These are phyloP conservation scores for Paramecium caudatum DNA, from an alignment of 73 alveolate genomes.

Conservation along the genomic window DNA sequence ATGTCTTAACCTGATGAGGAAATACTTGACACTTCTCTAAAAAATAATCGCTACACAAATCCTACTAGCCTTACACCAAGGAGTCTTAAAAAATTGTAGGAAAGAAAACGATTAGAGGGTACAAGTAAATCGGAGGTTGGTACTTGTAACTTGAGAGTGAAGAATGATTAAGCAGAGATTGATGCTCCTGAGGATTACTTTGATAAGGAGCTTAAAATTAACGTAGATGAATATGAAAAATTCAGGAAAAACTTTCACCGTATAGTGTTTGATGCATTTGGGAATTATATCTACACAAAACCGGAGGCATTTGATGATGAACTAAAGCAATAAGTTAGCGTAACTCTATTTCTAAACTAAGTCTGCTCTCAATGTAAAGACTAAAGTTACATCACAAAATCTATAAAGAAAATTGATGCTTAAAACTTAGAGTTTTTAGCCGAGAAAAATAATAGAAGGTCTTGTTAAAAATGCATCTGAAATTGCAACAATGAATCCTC, in stretches of 20 bases:
- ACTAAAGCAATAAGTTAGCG: not conserved
- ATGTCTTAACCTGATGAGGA: conserved; percentile 48
- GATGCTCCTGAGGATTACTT: conserved; percentile 67
- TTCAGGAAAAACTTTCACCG: conserved; percentile 63
- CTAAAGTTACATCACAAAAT: not conserved
- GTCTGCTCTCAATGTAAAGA: conserved; percentile 1
- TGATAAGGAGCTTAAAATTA: conserved; percentile 14
- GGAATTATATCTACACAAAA: conserved; percentile 25
- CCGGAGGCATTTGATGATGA: conserved; percentile 19
- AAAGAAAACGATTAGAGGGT: conserved; percentile 26
- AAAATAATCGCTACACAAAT: conserved; percentile 12
- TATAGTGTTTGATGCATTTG: conserved; percentile 60
- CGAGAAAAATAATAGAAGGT: not conserved
- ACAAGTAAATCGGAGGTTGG: conserved; percentile 47
- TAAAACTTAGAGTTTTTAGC: not conserved
- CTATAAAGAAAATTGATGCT: not conserved
- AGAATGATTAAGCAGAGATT: conserved; percentile 60
- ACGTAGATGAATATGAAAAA: conserved; percentile 53
- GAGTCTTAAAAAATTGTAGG: conserved; percentile 48
- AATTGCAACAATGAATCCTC: conserved; percentile 37
- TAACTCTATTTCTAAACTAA: not conserved
- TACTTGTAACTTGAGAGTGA: conserved; percentile 42
- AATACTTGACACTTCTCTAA: not conserved
- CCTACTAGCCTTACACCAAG: conserved; percentile 60
- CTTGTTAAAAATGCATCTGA: not conserved